A percentile compares a stretch with the other conserved stretches of the same genome.
Conservation (phyloP, 192 early-diverging fungal genomes). For the Helicostylum pulchrum region DNA sequence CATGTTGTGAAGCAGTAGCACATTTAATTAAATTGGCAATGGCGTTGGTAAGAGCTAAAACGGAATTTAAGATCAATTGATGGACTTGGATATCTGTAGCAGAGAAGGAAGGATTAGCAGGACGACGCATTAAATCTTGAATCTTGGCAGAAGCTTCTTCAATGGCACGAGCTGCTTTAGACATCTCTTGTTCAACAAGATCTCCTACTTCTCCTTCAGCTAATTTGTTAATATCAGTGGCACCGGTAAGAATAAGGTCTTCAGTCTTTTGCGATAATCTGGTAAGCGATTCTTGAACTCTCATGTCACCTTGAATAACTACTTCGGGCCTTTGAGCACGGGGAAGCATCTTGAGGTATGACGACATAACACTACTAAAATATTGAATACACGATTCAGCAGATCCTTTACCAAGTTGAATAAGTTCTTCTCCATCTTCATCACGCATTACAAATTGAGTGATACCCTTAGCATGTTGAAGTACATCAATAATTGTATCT, state of each 20-base stretch:
- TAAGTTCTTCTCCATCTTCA: conserved; percentile 74
- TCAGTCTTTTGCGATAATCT: conserved; percentile 75
- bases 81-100: conserved; percentile 87
- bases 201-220: conserved; percentile 80
- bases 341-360: conserved; percentile 59
- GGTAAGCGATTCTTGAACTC: conserved; percentile 72
- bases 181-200: conserved; percentile 92
- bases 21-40: conserved; percentile 92
- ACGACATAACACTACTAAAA: conserved; percentile 86
- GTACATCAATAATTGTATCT: conserved; percentile 76
- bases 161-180: conserved; percentile 85
- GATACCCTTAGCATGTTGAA: conserved; percentile 88
- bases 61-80: conserved; percentile 83
- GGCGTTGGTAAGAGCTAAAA: conserved; percentile 90
- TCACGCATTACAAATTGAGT: conserved; percentile 79
- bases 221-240: conserved; percentile 49
- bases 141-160: conserved; percentile 84
- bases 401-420: conserved; percentile 59
- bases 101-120: conserved; percentile 65
- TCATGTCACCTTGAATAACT: conserved; percentile 70
- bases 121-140: conserved; percentile 74
- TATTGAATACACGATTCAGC: conserved; percentile 72
- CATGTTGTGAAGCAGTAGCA: conserved; percentile 93
- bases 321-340: conserved; percentile 66
- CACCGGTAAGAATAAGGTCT: conserved; percentile 63